Base-by-base conservation (phyloP, 106 monocot genomes). In the Acorus gramineus region DNA sequence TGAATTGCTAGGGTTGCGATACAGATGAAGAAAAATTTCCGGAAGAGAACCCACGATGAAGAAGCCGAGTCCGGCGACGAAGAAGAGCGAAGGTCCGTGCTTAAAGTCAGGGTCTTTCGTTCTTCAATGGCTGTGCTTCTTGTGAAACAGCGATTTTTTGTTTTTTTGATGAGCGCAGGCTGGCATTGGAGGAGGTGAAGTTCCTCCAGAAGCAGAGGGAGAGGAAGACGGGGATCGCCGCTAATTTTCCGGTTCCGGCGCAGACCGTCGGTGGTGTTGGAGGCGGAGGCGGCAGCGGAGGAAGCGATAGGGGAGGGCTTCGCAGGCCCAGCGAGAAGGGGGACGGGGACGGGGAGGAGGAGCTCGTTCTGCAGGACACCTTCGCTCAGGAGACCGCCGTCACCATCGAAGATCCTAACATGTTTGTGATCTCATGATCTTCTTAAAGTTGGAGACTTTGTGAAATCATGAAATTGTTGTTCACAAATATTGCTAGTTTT, bases 361-460 rank as follows among this genome's bases (percentile, higher is more conserved):
- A 91, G 10, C 76, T 91, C 7, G 90, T 91, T 42, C 77, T 91
- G 44, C 90, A 90, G 76, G 90, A 90, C 58, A 96, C 96, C 47
- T 96, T 96, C 56, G 96, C 96, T 3, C 96, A 96, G 75, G 96
- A 98, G 67, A 98, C 91, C 8, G 91, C 88, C 53, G 88, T 92
- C 74, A 98, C 87, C 56, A 52, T 91, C 28, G 96, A 98, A 69
- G 91, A 98, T 57, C 96, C 96, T 56, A 91, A 98, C 75, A 98
- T 98, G 96, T 96, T 68, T 44, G 47, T 52, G 53, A 48, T 11
- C 28, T 28, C 28, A 28, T 28, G 28, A 28, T 28, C 0, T 28
- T 28, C 28, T 28, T 28, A 28, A 28, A 28, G 28, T 28, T 28
- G 28, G 28, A 28, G 28, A 28, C 28, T 28, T 0, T 28, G 28